Evolutionary conservation across 345 rosid genomes (phyloP).

Genomic region (Durio zibethinus): DNA sequence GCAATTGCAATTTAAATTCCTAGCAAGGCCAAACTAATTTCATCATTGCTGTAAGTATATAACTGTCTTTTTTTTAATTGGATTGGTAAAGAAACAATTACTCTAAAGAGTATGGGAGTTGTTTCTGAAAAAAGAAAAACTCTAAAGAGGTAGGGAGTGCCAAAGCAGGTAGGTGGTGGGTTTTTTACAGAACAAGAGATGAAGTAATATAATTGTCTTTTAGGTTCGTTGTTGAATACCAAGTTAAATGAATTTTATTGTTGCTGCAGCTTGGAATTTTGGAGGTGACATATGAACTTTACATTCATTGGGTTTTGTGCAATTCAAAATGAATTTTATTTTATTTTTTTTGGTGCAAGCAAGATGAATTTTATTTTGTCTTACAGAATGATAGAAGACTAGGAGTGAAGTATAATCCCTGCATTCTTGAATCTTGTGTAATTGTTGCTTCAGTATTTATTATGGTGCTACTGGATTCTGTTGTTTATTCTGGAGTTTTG

Average conservation of each 20-base stretch:
- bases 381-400: background rate
- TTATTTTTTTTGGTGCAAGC: background rate
- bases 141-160: background rate
- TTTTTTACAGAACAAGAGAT: background rate
- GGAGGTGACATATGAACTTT: background rate
- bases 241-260: background rate
- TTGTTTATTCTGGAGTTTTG: background rate
- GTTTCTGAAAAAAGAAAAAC: background rate
- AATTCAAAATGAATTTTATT: background rate
- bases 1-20: no score
- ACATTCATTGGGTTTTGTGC: background rate
- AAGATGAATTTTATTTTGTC: background rate
- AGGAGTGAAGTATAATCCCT: background rate
- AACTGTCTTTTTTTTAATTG: background rate
- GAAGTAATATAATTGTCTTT: background rate
- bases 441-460: conserved; percentile 2
- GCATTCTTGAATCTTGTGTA: background rate
- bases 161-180: background rate
- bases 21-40: background rate
- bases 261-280: background rate
- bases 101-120: background rate
- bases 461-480: background rate
- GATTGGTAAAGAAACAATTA: conserved; percentile 1
- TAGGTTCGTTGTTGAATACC: background rate
- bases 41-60: background rate